Evolutionary conservation across 768 basidiomycete genomes (phyloP).

Genomic region (Podaxis sp.): DNA sequence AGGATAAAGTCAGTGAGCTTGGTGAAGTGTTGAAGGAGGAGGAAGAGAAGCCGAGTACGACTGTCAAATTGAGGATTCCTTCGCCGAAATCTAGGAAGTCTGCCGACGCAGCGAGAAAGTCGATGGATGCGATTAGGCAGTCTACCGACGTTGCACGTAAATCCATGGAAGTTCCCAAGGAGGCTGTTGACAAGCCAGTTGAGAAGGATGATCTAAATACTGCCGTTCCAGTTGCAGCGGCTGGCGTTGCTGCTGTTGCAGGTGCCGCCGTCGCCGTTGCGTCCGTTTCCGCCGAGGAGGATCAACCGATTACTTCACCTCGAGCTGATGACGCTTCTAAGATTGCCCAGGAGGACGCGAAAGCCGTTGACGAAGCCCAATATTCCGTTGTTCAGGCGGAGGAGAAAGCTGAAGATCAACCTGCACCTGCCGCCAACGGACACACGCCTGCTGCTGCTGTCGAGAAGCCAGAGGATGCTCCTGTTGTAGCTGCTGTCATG

Average conservation of each 20-base stretch:
- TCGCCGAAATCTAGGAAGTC: constrained; percentile 29
- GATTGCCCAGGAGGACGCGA: constrained; percentile 7
- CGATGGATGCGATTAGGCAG: background rate
- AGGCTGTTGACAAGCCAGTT: background rate
- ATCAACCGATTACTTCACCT: constrained; percentile 2
- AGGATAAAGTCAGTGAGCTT: constrained; percentile 55
- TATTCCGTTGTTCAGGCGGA: background rate
- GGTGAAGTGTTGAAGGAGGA: constrained; percentile 64
- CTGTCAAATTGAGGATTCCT: constrained; percentile 27
- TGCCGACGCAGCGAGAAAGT: constrained; percentile 23
- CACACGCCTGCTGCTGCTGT: constrained; percentile 1
- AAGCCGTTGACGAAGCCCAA: constrained; percentile 9
- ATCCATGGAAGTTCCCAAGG: constrained; percentile 13
- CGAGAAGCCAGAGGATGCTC: background rate
- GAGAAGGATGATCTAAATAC: constrained; percentile 13
- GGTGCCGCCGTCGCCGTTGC: constrained; percentile 19
- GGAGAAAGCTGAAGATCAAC: background rate
- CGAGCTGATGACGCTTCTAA: background rate
- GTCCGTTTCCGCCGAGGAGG: constrained; percentile 9
- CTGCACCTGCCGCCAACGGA: constrained; percentile 10
- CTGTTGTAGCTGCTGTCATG: background rate
- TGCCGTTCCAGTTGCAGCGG: constrained; percentile 16
- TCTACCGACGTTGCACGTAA: constrained; percentile 1
- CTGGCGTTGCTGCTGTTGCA: constrained; percentile 1
- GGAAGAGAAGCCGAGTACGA: constrained; percentile 16